Evolutionary conservation across 805 yeast species (phyloP).

Genomic region (Debaryomyces castellii): DNA sequence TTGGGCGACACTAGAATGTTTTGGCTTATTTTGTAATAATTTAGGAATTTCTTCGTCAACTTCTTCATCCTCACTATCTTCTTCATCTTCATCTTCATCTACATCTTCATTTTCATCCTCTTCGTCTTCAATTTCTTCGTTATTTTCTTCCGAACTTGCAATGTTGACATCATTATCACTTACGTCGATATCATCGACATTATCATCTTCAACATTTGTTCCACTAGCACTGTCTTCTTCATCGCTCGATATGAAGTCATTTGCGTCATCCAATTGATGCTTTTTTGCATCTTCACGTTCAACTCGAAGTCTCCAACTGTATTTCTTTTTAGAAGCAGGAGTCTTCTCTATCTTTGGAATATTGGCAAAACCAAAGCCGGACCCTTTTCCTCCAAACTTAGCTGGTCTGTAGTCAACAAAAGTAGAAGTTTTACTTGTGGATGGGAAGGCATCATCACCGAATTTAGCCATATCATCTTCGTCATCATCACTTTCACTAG

Average conservation of each 20-base stretch:
- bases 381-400: slow-evolving; percentile 57
- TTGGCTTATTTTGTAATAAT: slow-evolving; percentile 39
- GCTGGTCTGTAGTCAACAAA: slow-evolving; percentile 75
- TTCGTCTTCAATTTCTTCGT: slow-evolving; percentile 15
- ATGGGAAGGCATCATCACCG: slow-evolving; percentile 6
- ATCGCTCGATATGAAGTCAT: slow-evolving; percentile 51
- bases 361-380: slow-evolving; percentile 69
- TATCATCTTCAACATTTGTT: slow-evolving; percentile 15
- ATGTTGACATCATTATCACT: slow-evolving; percentile 18
- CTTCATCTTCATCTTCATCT: slow-evolving; percentile 29
- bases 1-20: slow-evolving; percentile 42
- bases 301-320: slow-evolving; percentile 63
- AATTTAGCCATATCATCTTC: slow-evolving; percentile 13
- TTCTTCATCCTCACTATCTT: slow-evolving; percentile 24
- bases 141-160: slow-evolving; percentile 17
- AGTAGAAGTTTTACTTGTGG: slow-evolving; percentile 23
- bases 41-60: slow-evolving; percentile 32
- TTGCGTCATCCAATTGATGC: slow-evolving; percentile 54
- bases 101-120: slow-evolving; percentile 29
- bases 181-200: slow-evolving; percentile 20
- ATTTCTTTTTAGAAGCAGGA: slow-evolving; percentile 40
- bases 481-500: slow-evolving; percentile 18
- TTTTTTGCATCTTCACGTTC: slow-evolving; percentile 39
- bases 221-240: slow-evolving; percentile 18
- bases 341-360: slow-evolving; percentile 47